These are phyloP conservation scores for Meyerozyma smithsonii DNA, from an alignment of 1,139 yeast genomes.

Conservation along the genomic window DNA sequence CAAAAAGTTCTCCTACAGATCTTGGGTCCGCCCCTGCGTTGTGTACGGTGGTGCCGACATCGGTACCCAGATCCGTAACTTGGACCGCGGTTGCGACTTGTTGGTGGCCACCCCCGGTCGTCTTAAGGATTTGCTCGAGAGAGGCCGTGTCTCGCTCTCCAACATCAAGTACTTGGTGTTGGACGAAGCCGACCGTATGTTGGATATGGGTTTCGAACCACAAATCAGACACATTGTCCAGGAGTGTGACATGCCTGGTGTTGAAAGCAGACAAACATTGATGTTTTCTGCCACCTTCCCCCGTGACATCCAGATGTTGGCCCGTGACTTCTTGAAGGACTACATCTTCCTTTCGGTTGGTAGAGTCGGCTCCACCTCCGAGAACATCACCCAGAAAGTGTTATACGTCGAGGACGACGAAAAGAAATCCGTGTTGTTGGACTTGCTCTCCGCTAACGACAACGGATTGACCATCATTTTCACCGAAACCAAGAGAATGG, in stretches of 20 bases:
- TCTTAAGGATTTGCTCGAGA: slow-evolving; percentile 89
- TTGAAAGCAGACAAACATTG: slow-evolving; percentile 86
- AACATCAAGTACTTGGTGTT: slow-evolving; percentile 91
- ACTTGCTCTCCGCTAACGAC: slow-evolving; percentile 72
- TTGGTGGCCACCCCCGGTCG: slow-evolving; percentile 99
- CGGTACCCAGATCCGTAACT: slow-evolving; percentile 78
- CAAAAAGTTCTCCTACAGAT: slow-evolving; percentile 92
- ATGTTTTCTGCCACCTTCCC: slow-evolving; percentile 99
- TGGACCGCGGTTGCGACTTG: slow-evolving; percentile 92
- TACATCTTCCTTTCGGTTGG: slow-evolving; percentile 96
- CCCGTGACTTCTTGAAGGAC: slow-evolving; percentile 93
- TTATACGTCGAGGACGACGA: slow-evolving; percentile 93
- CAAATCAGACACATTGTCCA: slow-evolving; percentile 98
- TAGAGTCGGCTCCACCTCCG: slow-evolving; percentile 96
- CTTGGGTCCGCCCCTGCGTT: slow-evolving; percentile 96
- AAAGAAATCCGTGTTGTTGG: slow-evolving; percentile 87
- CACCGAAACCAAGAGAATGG: slow-evolving; percentile 98
- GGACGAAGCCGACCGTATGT: slow-evolving; percentile 99
- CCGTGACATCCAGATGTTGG: slow-evolving; percentile 91
- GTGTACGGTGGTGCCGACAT: slow-evolving; percentile 99
- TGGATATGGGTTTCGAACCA: slow-evolving; percentile 99
- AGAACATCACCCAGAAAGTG: slow-evolving; percentile 92
- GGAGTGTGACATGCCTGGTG: slow-evolving; percentile 96
- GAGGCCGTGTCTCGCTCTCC: slow-evolving; percentile 85
- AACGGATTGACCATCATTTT: slow-evolving; percentile 88